A percentile compares a stretch with the other conserved stretches of the same genome.
Evolutionary conservation across 1,139 yeast species (phyloP).

Genomic region (Magnusiomyces suaveolens): DNA sequence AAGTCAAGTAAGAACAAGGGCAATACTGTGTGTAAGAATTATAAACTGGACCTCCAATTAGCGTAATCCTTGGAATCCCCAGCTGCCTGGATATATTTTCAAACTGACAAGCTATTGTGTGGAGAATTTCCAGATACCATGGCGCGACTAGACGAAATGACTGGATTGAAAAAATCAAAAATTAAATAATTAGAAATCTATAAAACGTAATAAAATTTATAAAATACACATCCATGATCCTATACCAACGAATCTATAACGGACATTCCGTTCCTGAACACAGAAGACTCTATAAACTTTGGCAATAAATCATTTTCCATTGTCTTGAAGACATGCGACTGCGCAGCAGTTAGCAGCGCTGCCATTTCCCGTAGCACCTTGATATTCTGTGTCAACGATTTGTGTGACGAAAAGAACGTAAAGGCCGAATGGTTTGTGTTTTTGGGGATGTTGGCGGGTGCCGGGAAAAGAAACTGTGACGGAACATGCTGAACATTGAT

Average conservation of each 20-base stretch:
- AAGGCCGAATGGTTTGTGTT: background rate
- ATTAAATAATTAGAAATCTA: no score
- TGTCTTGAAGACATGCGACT: constrained; percentile 43
- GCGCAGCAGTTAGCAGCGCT: constrained; percentile 21
- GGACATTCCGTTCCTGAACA: background rate
- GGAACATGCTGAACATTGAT: background rate
- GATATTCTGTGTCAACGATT: background rate
- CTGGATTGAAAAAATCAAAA: no score
- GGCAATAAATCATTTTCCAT: constrained; percentile 71
- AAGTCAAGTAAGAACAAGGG: no score
- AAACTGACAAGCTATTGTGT: no score
- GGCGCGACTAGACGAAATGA: no score
- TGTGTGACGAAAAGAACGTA: background rate
- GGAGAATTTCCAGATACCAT: no score
- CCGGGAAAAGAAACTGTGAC: background rate
- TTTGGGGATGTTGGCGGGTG: background rate
- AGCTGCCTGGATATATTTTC: no score
- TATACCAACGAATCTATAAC: background rate
- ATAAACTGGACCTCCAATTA: no score
- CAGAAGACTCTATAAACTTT: constrained; percentile 45
- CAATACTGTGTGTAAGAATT: no score
- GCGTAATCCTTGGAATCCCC: no score
- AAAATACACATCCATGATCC: no score
- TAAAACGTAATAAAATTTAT: no score
- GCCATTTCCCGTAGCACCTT: background rate